Conservation (phyloP, 73 alveolate species). For the Paramecium sexaurelia region DNA sequence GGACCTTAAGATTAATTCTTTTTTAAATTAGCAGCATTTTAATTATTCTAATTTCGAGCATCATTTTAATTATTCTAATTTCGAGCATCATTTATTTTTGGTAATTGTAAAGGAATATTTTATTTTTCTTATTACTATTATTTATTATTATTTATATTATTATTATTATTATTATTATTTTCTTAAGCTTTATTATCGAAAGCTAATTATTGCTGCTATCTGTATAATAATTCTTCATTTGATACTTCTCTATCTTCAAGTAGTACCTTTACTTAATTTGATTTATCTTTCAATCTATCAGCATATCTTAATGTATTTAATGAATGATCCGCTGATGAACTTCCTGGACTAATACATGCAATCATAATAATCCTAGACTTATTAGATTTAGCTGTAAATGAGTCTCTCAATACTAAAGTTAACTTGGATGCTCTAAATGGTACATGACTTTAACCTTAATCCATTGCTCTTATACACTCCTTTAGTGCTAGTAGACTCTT, state of each 20-base stretch:
- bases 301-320: conserved; percentile 90
- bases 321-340: conserved; percentile 95
- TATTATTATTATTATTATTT: neutral
- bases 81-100: conserved; percentile 9
- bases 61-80: conserved; percentile 16
- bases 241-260: conserved; percentile 56
- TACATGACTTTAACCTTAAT: conserved; percentile 92
- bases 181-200: neutral
- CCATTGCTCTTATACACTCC: conserved; percentile 98
- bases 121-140: conserved; percentile 50
- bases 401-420: conserved; percentile 97
- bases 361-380: conserved; percentile 94
- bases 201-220: neutral
- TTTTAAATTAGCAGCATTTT: conserved; percentile 68
- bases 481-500: conserved; percentile 94
- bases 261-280: conserved; percentile 58
- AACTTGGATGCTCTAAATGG: conserved; percentile 99
- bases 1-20: conserved; percentile 61
- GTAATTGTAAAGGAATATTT: conserved; percentile 20
- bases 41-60: conserved; percentile 6
- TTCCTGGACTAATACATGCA: conserved; percentile 97
- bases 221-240: conserved; percentile 33
- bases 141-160: neutral
- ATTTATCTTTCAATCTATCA: conserved; percentile 67
- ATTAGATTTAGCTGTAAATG: conserved; percentile 89